phyloP scores from a whole-genome alignment of 371 early-diverging fungal species.

The Mortierella sp. region DNA sequence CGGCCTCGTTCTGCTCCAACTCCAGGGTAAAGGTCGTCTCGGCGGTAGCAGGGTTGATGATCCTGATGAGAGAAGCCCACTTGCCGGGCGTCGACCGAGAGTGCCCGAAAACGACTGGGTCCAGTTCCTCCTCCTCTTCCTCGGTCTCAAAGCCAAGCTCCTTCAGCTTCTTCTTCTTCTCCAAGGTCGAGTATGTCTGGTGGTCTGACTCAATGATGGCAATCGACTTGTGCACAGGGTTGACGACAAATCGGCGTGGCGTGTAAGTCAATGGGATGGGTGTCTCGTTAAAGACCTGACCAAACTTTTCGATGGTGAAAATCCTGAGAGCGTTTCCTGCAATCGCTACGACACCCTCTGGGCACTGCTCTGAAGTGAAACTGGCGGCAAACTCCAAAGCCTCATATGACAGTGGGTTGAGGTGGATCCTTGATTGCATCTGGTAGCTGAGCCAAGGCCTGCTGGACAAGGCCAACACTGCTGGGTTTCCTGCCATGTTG shows the following conservation, averaged over 20 bases:
- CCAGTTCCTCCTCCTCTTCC: conserved; percentile 58
- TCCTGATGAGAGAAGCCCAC: conserved; percentile 93
- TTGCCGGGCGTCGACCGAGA: conserved; percentile 77
- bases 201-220: conserved; percentile 93
- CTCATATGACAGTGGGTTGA: conserved; percentile 65
- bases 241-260: conserved; percentile 86
- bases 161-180: conserved; percentile 67
- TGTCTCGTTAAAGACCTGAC: conserved; percentile 86
- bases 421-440: conserved; percentile 75
- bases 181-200: conserved; percentile 76
- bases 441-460: conserved; percentile 95
- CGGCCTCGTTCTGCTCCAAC: conserved; percentile 91
- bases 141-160: conserved; percentile 42
- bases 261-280: conserved; percentile 91
- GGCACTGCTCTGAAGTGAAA: conserved; percentile 91
- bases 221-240: conserved; percentile 83
- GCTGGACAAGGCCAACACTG: conserved; percentile 87
- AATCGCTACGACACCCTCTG: conserved; percentile 93
- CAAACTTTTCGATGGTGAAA: conserved; percentile 89
- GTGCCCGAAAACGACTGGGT: conserved; percentile 82
- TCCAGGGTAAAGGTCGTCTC: conserved; percentile 80
- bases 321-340: conserved; percentile 87
- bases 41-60: conserved; percentile 87
- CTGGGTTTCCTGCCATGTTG: conserved; percentile 74
- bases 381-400: conserved; percentile 76